Evolutionary conservation across 2,329 filamentous ascomycete genomes (phyloP).

Genomic region (Furcasterigmium furcatum): DNA sequence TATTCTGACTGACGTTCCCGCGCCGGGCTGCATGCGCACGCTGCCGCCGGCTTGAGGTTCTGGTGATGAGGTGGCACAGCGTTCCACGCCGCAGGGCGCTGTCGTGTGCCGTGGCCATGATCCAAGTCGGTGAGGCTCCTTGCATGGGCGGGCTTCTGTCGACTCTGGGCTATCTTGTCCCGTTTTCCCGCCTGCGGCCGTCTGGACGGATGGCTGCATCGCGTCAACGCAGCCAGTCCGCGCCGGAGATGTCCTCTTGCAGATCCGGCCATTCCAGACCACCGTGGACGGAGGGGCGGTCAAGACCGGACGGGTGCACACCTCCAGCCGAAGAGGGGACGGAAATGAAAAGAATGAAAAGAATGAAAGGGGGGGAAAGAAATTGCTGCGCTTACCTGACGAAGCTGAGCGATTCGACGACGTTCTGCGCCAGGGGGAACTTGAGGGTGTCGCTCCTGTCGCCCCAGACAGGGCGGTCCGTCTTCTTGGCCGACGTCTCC

Average conservation of each 20-base stretch:
- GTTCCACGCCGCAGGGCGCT: too few relatives aligned
- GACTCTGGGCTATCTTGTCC: neutral
- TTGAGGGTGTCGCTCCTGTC: slow-evolving; percentile 46
- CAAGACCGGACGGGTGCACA: too few relatives aligned
- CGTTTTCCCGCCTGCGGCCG: neutral
- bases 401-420: slow-evolving; percentile 70
- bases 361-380: slow-evolving; percentile 10
- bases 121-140: neutral
- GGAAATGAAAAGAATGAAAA: neutral
- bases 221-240: neutral
- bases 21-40: neutral
- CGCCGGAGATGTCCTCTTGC: neutral
- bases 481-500: slow-evolving; percentile 51
- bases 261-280: neutral
- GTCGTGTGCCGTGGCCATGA: too few relatives aligned
- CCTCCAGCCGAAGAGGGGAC: too few relatives aligned
- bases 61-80: too few relatives aligned
- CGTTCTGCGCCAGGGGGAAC: slow-evolving; percentile 54
- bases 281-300: neutral
- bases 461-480: slow-evolving; percentile 63
- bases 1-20: neutral
- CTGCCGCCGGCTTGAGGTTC: neutral
- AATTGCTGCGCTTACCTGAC: slow-evolving; percentile 53
- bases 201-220: neutral
- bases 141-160: neutral